A percentile compares a stretch with the other conserved stretches of the same genome.
Evolutionary conservation across 2,329 filamentous ascomycete genomes (phyloP).

Genomic region (Botrytis pseudocinerea): DNA sequence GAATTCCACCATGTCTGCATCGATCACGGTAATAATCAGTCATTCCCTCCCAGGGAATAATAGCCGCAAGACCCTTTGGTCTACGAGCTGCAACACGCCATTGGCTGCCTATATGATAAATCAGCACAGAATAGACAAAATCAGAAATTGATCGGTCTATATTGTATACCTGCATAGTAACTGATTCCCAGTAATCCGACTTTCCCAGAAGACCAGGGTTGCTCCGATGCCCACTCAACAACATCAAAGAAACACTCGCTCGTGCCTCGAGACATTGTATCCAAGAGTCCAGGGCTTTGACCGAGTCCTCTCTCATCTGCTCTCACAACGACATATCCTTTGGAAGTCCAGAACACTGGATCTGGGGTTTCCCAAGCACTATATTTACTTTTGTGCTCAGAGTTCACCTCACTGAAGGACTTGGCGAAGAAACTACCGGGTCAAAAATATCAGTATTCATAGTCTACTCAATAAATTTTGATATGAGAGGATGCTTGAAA

Average conservation of each 20-base stretch:
- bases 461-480: neutral
- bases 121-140: neutral
- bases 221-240: constrained; percentile 52
- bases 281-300: constrained; percentile 52
- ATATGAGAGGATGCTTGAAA: neutral
- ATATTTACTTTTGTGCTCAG: constrained; percentile 46
- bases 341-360: constrained; percentile 46
- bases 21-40: constrained; percentile 36
- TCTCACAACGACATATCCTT: constrained; percentile 47
- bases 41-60: neutral
- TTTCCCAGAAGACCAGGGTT: constrained; percentile 52
- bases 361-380: constrained; percentile 49
- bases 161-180: constrained; percentile 48
- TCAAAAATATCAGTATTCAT: neutral
- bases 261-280: constrained; percentile 55
- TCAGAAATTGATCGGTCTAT: constrained; percentile 18
- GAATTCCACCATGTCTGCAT: constrained; percentile 61
- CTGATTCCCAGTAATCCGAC: constrained; percentile 53
- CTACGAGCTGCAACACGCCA: constrained; percentile 53
- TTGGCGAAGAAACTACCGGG: constrained; percentile 45
- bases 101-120: constrained; percentile 41
- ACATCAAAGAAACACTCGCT: constrained; percentile 54
- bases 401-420: constrained; percentile 48
- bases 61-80: neutral
- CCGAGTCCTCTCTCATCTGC: constrained; percentile 54